These are phyloP conservation scores for Erysimum cheiranthoides DNA, from an alignment of 345 rosid species.

Conservation along the genomic window DNA sequence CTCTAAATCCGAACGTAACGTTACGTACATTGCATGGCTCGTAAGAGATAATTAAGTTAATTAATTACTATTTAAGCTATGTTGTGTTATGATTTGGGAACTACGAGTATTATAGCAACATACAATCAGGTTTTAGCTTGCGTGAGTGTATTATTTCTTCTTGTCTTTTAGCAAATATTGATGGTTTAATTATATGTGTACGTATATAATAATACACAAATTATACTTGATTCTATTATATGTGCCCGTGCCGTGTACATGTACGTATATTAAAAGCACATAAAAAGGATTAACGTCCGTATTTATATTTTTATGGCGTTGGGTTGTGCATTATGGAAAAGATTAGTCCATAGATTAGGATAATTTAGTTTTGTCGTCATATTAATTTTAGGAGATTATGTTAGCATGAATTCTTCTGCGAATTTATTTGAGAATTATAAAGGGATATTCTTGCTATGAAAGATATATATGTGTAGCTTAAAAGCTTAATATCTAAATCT, in stretches of 20 bases:
- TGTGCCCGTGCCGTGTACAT: constrained; percentile 38
- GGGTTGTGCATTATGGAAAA: constrained; percentile 43
- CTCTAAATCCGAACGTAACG: constrained; percentile 31
- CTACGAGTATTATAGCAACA: constrained; percentile 39
- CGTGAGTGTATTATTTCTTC: constrained; percentile 21
- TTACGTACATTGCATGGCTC: constrained; percentile 35
- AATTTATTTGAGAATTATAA: background rate
- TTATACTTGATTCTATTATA: constrained; percentile 31
- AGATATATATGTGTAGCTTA: constrained; percentile 12
- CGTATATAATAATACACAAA: constrained; percentile 40
- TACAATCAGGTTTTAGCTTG: constrained; percentile 25
- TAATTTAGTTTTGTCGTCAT: constrained; percentile 30
- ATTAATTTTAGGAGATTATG: constrained; percentile 1
- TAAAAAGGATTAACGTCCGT: constrained; percentile 40
- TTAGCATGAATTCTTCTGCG: background rate
- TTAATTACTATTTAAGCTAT: constrained; percentile 34
- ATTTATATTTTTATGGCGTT: constrained; percentile 27
- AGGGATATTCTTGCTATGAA: constrained; percentile 20
- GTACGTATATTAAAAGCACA: constrained; percentile 30
- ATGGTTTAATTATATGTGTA: constrained; percentile 34
- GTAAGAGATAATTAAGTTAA: constrained; percentile 33
- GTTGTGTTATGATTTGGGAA: constrained; percentile 30
- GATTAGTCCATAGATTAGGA: constrained; percentile 25
- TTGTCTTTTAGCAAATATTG: constrained; percentile 41
- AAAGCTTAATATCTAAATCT: constrained; percentile 10